phyloP scores from a whole-genome alignment of 2,329 filamentous ascomycete species.

The Colletotrichum filicis region DNA sequence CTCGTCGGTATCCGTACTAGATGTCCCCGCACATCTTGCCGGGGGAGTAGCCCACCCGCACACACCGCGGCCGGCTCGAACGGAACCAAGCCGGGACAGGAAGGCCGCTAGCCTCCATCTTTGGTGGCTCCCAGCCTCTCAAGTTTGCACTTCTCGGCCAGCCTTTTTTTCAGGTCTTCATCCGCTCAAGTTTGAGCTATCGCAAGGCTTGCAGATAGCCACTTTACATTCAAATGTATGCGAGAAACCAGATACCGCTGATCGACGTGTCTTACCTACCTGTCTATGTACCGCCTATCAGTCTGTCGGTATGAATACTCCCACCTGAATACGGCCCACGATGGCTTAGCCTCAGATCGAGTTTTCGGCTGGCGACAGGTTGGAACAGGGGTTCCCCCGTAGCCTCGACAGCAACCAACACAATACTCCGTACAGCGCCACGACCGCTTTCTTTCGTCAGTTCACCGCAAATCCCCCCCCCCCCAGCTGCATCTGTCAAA shows the following conservation, averaged over 20 bases:
- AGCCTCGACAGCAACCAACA: not conserved
- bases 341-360: not conserved
- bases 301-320: not conserved
- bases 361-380: not conserved
- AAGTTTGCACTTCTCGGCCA: not conserved
- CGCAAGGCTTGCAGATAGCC: not conserved
- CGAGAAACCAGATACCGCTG: not conserved
- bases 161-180: not conserved
- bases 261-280: not conserved
- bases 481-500: not conserved
- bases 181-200: not conserved
- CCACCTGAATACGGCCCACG: not conserved
- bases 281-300: not conserved
- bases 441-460: not conserved
- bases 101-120: slow-evolving; percentile 19
- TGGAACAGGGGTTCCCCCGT: slow-evolving; percentile 2
- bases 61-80: not conserved
- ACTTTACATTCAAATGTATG: not conserved
- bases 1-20: not conserved
- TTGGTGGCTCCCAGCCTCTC: slow-evolving; percentile 2
- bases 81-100: slow-evolving; percentile 26
- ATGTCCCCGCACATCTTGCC: not conserved
- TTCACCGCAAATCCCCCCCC: not conserved
- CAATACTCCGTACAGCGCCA: no score
- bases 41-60: not conserved